A percentile compares a stretch with the other conserved stretches of the same genome.
Conservation (phyloP, 2,329 filamentous ascomycete genomes). For the Alternaria viburni region DNA sequence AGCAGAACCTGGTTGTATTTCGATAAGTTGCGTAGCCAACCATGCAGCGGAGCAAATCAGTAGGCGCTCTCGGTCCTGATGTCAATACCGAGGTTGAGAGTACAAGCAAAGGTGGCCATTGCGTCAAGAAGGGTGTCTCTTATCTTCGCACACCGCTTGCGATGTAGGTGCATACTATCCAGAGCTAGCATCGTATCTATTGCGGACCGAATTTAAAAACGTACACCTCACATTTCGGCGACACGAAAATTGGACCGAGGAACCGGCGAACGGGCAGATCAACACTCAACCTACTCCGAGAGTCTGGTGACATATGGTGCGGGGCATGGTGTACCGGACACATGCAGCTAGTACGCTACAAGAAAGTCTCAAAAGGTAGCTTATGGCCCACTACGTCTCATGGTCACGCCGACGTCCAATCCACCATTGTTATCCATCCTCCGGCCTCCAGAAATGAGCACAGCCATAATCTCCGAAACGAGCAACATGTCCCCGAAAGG, state of each 20-base stretch:
- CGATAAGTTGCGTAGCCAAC: not conserved
- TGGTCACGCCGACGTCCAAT: not conserved
- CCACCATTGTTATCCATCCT: not conserved
- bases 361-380: not conserved
- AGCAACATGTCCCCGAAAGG: not conserved
- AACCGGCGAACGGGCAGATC: not conserved
- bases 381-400: not conserved
- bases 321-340: not conserved
- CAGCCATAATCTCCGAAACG: not conserved
- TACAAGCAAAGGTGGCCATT: not conserved
- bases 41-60: not conserved
- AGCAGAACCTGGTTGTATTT: not conserved
- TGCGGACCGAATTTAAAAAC: not conserved
- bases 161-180: not conserved
- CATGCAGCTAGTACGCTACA: not conserved
- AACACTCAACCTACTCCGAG: not conserved
- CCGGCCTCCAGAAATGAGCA: not conserved
- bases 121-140: not conserved
- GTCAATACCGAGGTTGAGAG: not conserved
- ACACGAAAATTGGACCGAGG: not conserved
- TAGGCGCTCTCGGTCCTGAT: not conserved
- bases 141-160: conserved; percentile 1
- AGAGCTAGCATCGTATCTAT: not conserved
- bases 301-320: not conserved
- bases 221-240: not conserved